Percentiles rank a stretch among this genome's conserved stretches.
phyloP scores from a whole-genome alignment of 2,329 filamentous ascomycete genomes.

The Colletotrichum tofieldiae region DNA sequence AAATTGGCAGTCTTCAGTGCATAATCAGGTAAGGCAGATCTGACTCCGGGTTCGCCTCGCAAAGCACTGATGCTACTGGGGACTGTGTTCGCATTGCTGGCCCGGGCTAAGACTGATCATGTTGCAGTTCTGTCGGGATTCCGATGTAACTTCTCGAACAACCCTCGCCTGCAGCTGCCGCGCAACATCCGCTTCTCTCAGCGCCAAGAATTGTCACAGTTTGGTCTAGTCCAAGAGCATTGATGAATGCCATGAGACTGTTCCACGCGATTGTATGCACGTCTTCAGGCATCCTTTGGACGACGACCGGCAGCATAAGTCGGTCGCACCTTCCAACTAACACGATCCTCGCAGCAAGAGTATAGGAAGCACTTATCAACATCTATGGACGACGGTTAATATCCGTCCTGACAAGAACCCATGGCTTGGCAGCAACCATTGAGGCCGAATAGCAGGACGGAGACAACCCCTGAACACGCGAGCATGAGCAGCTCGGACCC shows the following conservation, averaged over 20 bases:
- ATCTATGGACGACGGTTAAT: neutral
- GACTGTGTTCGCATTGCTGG: neutral
- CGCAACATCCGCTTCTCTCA: neutral
- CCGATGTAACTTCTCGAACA: neutral
- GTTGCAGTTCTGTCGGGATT: neutral
- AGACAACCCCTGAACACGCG: neutral
- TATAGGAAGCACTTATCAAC: neutral
- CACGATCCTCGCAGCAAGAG: no score
- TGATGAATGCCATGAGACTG: neutral
- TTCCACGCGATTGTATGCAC: neutral
- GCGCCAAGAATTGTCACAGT: neutral
- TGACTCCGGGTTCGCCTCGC: neutral
- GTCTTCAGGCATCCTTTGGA: neutral
- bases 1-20: constrained; percentile 2
- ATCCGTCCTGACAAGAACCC: neutral
- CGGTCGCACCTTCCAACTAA: neutral
- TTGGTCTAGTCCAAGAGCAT: neutral
- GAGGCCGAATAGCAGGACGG: no score
- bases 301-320: neutral
- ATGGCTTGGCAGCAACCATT: neutral
- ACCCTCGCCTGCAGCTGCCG: neutral
- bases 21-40: neutral
- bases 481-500: constrained; percentile 24
- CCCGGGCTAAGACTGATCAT: neutral
- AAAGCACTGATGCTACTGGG: neutral